Percentiles rank a stretch among this genome's conserved stretches.
phyloP scores from a whole-genome alignment of 257 asterid species.

The Solanum pimpinellifolium region DNA sequence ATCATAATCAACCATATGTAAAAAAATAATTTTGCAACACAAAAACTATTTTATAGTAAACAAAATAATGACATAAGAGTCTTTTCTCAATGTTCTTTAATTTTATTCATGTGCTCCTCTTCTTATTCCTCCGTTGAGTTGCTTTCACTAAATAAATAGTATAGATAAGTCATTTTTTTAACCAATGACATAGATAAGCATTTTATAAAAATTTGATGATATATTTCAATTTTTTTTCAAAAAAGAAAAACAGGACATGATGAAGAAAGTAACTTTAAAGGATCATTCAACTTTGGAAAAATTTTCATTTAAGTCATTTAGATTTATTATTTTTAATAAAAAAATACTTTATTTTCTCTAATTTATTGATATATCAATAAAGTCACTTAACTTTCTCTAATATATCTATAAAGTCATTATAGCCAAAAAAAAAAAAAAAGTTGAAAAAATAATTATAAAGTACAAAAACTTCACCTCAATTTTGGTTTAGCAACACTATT shows the following conservation, averaged over 20 bases:
- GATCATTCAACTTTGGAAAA: neutral
- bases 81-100: too few relatives aligned
- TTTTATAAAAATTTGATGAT: neutral
- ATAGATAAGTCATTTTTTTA: neutral
- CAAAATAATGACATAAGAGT: neutral
- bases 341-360: neutral
- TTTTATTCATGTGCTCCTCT: too few relatives aligned
- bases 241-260: neutral
- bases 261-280: neutral
- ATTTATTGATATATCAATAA: neutral
- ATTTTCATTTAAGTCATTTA: rapidly evolving
- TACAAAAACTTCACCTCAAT: neutral
- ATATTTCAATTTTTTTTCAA: neutral
- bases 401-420: too few relatives aligned
- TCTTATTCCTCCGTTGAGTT: too few relatives aligned
- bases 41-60: too few relatives aligned
- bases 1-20: too few relatives aligned
- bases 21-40: too few relatives aligned
- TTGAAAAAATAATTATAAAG: too few relatives aligned
- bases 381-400: neutral
- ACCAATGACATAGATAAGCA: rapidly evolving
- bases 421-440: too few relatives aligned
- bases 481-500: neutral
- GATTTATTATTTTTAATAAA: too few relatives aligned
- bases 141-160: too few relatives aligned